phyloP scores from a whole-genome alignment of 345 rosid species.

The Noccaea bulbosa region DNA sequence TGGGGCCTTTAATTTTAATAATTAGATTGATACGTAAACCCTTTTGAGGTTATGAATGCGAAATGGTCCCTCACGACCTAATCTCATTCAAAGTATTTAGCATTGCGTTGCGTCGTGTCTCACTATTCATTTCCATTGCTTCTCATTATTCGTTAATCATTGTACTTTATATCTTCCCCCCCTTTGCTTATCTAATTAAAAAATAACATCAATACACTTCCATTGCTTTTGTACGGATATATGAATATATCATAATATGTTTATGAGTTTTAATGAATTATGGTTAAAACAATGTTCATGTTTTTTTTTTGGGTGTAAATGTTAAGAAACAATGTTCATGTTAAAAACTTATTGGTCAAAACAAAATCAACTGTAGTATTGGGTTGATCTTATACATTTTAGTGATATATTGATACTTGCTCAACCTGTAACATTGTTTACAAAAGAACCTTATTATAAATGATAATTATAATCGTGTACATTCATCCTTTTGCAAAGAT shows the following conservation, averaged over 20 bases:
- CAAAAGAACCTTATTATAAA: neutral
- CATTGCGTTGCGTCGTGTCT: conserved; percentile 22
- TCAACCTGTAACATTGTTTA: neutral
- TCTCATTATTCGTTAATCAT: conserved; percentile 21
- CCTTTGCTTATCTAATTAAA: neutral
- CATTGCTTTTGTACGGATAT: conserved; percentile 24
- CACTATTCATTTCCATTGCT: conserved; percentile 20
- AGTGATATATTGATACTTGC: neutral
- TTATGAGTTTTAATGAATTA: no score
- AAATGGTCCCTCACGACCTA: conserved; percentile 44
- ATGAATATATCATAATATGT: no score
- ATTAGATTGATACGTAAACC: conserved; percentile 7
- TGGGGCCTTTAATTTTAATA: conserved; percentile 23
- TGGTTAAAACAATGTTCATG: no score
- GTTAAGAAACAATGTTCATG: no score
- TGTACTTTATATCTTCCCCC: neutral
- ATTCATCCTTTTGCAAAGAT: neutral
- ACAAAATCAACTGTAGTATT: no score
- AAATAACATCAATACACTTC: neutral
- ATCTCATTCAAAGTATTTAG: conserved; percentile 21
- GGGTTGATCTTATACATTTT: neutral
- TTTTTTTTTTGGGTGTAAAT: no score
- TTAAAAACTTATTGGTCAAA: no score
- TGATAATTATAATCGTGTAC: neutral
- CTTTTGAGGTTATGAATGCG: conserved; percentile 41